Conservation (phyloP, 2,329 filamentous ascomycete genomes). For the Apiospora marii region DNA sequence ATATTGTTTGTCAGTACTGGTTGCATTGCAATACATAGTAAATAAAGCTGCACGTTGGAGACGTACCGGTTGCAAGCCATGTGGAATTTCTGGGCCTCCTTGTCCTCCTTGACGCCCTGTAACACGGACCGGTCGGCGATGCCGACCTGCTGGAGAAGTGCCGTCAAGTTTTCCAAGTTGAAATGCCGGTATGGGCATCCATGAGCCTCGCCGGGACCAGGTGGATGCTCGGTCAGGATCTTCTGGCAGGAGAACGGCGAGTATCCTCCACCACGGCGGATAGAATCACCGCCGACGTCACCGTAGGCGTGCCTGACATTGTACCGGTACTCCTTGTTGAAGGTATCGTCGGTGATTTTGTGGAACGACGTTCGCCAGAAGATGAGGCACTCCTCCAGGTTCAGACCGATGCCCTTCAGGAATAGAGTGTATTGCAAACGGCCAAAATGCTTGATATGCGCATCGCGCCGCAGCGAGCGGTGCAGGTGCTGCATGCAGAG, state of each 20-base stretch:
- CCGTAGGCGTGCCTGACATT: slow-evolving; percentile 96
- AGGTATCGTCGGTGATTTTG: slow-evolving; percentile 89
- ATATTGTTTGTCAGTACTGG: slow-evolving; percentile 17
- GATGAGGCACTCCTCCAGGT: slow-evolving; percentile 86
- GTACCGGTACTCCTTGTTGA: slow-evolving; percentile 98
- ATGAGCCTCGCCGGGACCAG: slow-evolving; percentile 86
- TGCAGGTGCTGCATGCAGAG: slow-evolving; percentile 96
- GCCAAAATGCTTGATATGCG: slow-evolving; percentile 91
- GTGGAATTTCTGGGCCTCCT: slow-evolving; percentile 87
- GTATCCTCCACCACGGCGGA: slow-evolving; percentile 86
- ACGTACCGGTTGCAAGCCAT: slow-evolving; percentile 89
- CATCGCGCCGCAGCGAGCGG: slow-evolving; percentile 82
- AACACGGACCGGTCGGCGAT: slow-evolving; percentile 80
- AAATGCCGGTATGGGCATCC: slow-evolving; percentile 98
- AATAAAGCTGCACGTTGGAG: slow-evolving; percentile 3
- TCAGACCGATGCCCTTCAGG: slow-evolving; percentile 93
- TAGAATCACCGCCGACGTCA: slow-evolving; percentile 91
- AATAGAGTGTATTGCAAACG: slow-evolving; percentile 96
- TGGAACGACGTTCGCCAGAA: slow-evolving; percentile 93
- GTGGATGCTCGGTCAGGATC: slow-evolving; percentile 87
- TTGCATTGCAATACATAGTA: not conserved
- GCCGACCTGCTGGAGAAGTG: slow-evolving; percentile 79
- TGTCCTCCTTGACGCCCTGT: slow-evolving; percentile 85
- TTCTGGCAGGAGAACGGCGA: slow-evolving; percentile 94
- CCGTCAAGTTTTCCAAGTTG: slow-evolving; percentile 82